A percentile compares a stretch with the other conserved stretches of the same genome.
Conservation (phyloP, 164 flowering plant genomes). For the Brasenia schreberi region DNA sequence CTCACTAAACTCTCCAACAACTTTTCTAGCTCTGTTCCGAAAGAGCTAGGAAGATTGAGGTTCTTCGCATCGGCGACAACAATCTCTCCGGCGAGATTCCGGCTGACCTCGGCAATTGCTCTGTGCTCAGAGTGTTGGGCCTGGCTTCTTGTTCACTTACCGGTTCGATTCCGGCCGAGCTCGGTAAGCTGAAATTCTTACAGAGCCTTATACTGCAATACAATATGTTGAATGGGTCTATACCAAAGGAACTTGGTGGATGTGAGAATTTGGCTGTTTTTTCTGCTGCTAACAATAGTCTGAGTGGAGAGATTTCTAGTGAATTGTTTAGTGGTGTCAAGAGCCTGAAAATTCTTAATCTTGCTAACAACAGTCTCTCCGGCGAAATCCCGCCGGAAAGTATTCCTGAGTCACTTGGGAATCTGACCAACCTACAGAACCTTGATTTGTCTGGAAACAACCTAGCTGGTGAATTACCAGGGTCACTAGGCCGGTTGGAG, state of each 20-base stretch:
- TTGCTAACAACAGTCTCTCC: slow-evolving; percentile 62
- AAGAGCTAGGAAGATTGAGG: slow-evolving; percentile 48
- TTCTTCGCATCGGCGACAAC: slow-evolving; percentile 79
- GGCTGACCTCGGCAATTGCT: slow-evolving; percentile 42
- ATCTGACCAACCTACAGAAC: slow-evolving; percentile 43
- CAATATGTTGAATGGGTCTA: slow-evolving; percentile 46
- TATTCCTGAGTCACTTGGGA: slow-evolving; percentile 48
- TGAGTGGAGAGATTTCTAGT: slow-evolving; percentile 58
- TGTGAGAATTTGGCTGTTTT: slow-evolving; percentile 47
- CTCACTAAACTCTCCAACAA: slow-evolving; percentile 62
- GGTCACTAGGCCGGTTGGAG: slow-evolving; percentile 42
- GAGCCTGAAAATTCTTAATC: slow-evolving; percentile 46
- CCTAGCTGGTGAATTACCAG: slow-evolving; percentile 56
- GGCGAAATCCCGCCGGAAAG: slow-evolving; percentile 45
- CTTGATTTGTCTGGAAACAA: slow-evolving; percentile 73
- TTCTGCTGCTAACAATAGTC: slow-evolving; percentile 48
- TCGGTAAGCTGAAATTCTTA: slow-evolving; percentile 44
- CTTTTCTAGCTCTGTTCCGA: slow-evolving; percentile 65
- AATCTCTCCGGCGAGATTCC: slow-evolving; percentile 68
- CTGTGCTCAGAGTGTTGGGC: slow-evolving; percentile 45
- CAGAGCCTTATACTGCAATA: slow-evolving; percentile 46
- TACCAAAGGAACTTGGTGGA: slow-evolving; percentile 62
- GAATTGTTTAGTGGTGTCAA: slow-evolving; percentile 37
- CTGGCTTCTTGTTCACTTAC: slow-evolving; percentile 69
- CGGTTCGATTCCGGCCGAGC: slow-evolving; percentile 57